phyloP scores from a whole-genome alignment of 2,329 filamentous ascomycete species.

The Aspergillus pseudonomiae region DNA sequence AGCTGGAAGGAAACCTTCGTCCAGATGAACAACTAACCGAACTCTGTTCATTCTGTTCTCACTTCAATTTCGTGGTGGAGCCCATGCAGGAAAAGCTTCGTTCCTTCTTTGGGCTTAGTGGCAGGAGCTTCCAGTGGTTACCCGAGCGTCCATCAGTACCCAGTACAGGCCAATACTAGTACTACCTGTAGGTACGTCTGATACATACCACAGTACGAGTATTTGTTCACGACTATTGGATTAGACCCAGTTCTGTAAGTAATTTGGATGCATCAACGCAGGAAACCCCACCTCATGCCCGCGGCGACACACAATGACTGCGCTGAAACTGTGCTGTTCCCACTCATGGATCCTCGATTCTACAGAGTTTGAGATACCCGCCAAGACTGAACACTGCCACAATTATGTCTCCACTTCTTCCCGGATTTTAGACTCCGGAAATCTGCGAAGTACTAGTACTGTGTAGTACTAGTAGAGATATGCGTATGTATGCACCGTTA shows the following conservation, averaged over 20 bases:
- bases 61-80: neutral
- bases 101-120: neutral
- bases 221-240: no score
- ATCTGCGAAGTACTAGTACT: no score
- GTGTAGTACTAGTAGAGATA: no score
- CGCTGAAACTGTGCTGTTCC: neutral
- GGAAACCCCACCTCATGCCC: neutral
- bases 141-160: no score
- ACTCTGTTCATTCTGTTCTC: neutral
- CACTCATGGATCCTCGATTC: neutral
- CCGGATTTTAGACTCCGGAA: neutral
- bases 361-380: neutral
- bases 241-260: neutral
- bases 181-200: no score
- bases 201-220: no score
- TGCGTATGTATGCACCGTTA: no score
- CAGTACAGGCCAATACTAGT: no score
- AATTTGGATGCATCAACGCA: neutral
- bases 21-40: no score
- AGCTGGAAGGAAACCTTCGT: no score
- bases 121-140: neutral
- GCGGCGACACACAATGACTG: neutral
- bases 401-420: conserved; percentile 6
- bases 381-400: conserved; percentile 10
- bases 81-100: conserved; percentile 1